Conservation (phyloP, 1,139 yeast species). For the Nakaseomyces bracarensis region DNA sequence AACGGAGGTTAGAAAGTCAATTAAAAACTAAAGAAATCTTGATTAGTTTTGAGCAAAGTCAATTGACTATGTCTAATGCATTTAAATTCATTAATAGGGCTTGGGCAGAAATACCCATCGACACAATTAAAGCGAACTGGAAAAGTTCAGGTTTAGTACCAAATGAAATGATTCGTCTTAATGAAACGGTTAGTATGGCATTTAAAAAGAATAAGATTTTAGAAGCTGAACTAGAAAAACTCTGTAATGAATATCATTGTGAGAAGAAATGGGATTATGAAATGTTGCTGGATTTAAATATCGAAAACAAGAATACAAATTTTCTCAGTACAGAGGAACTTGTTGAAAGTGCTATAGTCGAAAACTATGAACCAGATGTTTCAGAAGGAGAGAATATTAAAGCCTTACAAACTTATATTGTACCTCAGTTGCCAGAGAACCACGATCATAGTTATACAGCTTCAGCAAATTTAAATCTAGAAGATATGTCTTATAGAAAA, state of each 20-base stretch:
- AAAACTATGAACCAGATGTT: slow-evolving; percentile 10
- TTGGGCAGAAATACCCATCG: slow-evolving; percentile 45
- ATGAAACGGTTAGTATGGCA: slow-evolving; percentile 30
- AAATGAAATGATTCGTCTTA: slow-evolving; percentile 23
- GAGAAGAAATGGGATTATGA: slow-evolving; percentile 53
- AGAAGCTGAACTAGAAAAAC: slow-evolving; percentile 35
- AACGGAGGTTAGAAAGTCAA: slow-evolving; percentile 28
- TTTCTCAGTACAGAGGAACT: slow-evolving; percentile 58
- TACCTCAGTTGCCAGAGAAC: neutral
- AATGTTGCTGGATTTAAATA: slow-evolving; percentile 46
- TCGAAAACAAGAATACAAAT: slow-evolving; percentile 48
- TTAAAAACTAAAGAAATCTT: slow-evolving; percentile 16
- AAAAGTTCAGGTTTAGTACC: slow-evolving; percentile 38
- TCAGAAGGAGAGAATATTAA: slow-evolving; percentile 3
- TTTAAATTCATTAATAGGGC: slow-evolving; percentile 51
- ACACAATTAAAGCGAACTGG: slow-evolving; percentile 48
- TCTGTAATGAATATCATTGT: slow-evolving; percentile 42
- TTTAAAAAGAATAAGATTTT: slow-evolving; percentile 32
- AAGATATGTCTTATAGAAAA: neutral
- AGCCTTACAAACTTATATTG: neutral
- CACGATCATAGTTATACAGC: neutral
- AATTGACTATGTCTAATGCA: slow-evolving; percentile 45
- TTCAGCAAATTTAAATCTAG: neutral
- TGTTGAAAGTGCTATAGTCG: slow-evolving; percentile 50
- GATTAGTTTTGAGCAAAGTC: slow-evolving; percentile 34